These are phyloP conservation scores for Delphinella strobiligena DNA, from an alignment of 2,329 filamentous ascomycete genomes.

Conservation along the genomic window DNA sequence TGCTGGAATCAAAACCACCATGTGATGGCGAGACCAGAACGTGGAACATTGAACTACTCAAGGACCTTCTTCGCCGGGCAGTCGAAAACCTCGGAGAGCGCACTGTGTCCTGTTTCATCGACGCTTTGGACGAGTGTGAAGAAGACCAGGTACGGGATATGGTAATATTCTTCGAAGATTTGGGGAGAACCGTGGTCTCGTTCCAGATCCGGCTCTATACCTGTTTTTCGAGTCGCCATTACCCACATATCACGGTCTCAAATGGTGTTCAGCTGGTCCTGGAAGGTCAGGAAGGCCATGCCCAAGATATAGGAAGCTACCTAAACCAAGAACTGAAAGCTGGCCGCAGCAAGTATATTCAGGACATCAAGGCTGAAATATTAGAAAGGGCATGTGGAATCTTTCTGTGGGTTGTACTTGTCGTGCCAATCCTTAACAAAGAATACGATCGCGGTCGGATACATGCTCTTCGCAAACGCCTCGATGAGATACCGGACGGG, in stretches of 20 bases:
- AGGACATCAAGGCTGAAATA: slow-evolving; percentile 2
- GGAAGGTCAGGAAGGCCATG: slow-evolving; percentile 25
- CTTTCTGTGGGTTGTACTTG: slow-evolving; percentile 9
- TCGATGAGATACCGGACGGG: slow-evolving; percentile 1
- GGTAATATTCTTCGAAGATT: slow-evolving; percentile 30
- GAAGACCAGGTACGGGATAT: slow-evolving; percentile 31
- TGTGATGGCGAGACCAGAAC: slow-evolving; percentile 9
- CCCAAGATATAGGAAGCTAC: slow-evolving; percentile 23
- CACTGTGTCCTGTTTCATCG: slow-evolving; percentile 17
- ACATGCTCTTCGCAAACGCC: background rate
- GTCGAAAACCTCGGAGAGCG: slow-evolving; percentile 16
- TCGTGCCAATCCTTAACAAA: slow-evolving; percentile 5
- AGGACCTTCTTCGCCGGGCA: slow-evolving; percentile 17
- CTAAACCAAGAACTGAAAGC: slow-evolving; percentile 13
- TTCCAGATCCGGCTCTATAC: slow-evolving; percentile 16
- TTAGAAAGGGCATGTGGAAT: slow-evolving; percentile 4
- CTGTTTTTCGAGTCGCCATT: slow-evolving; percentile 38
- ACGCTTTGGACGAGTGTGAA: slow-evolving; percentile 40
- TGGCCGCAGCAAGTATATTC: background rate
- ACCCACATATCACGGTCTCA: slow-evolving; percentile 29
- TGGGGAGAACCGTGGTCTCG: slow-evolving; percentile 20
- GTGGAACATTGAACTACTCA: slow-evolving; percentile 12
- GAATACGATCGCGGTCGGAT: slow-evolving; percentile 5
- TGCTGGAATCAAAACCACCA: background rate
- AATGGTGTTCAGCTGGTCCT: slow-evolving; percentile 20